Evolutionary conservation across 495 filamentous ascomycete species (phyloP).

Genomic region (Hypoxylon trugodes): DNA sequence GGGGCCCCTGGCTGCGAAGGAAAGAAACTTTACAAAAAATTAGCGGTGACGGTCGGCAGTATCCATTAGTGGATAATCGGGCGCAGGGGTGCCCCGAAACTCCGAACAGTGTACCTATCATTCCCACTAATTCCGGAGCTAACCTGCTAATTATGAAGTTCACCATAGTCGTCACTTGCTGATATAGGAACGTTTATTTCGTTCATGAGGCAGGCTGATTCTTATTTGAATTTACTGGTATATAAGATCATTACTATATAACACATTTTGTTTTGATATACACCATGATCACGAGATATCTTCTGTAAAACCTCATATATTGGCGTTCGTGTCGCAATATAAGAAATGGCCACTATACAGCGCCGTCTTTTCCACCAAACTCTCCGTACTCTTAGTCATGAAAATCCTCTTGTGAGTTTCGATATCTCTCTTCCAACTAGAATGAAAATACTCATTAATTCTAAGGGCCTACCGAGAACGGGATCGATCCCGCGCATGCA

Average conservation of each 20-base stretch:
- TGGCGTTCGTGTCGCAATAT: too few species aligned
- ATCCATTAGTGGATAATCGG: constrained; percentile 8
- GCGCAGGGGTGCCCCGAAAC: constrained; percentile 8
- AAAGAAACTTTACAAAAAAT: constrained; percentile 51
- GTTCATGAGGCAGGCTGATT: too few species aligned
- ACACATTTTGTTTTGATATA: too few species aligned
- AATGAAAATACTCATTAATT: constrained; percentile 18
- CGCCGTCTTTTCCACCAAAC: constrained; percentile 74
- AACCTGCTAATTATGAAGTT: too few species aligned
- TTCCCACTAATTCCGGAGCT: too few species aligned
- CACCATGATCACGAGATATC: too few species aligned
- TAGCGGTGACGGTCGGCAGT: constrained; percentile 58
- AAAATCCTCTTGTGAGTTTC: constrained; percentile 81
- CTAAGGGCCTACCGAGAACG: constrained; percentile 80
- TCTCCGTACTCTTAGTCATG: constrained; percentile 73
- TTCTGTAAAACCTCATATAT: too few species aligned
- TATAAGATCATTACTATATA: too few species aligned
- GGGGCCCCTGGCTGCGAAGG: constrained; percentile 24
- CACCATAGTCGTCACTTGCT: too few species aligned
- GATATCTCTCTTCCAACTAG: background rate
- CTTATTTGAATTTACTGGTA: too few species aligned
- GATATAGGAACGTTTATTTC: too few species aligned
- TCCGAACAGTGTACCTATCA: background rate
- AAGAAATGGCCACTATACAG: constrained; percentile 56
- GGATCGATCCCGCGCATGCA: constrained; percentile 84